Evolutionary conservation across 108 stramenopile species (phyloP).

Genomic region (Cyclotella sp.): DNA sequence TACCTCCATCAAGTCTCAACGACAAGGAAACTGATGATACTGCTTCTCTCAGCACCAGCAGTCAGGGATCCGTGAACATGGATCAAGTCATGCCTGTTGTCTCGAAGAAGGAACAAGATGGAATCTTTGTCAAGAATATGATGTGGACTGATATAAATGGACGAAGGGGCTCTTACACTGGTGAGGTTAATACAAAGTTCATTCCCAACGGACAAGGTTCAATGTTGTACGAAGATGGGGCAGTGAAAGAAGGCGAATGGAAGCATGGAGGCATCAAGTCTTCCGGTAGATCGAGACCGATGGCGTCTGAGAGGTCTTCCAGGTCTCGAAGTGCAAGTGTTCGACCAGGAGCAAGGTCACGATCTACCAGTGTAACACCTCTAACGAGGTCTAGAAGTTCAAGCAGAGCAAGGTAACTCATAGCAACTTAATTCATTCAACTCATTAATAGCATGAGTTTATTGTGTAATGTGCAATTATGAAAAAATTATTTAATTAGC

Average conservation of each 20-base stretch:
- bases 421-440: background rate
- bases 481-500: no score
- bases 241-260: slow-evolving; percentile 44
- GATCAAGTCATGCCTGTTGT: slow-evolving; percentile 3
- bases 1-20: background rate
- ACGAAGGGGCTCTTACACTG: slow-evolving; percentile 42
- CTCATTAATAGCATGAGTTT: background rate
- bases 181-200: slow-evolving; percentile 34
- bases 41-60: slow-evolving; percentile 27
- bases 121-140: slow-evolving; percentile 40
- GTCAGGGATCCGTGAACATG: background rate
- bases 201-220: slow-evolving; percentile 43
- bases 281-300: background rate
- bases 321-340: slow-evolving; percentile 17
- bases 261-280: slow-evolving; percentile 24
- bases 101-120: slow-evolving; percentile 16
- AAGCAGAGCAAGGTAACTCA: background rate
- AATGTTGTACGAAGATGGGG: slow-evolving; percentile 33
- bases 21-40: slow-evolving; percentile 33
- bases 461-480: background rate
- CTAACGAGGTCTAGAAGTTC: slow-evolving; percentile 3
- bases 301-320: background rate
- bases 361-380: slow-evolving; percentile 10
- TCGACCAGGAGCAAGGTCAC: slow-evolving; percentile 4
- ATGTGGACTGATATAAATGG: slow-evolving; percentile 39